Evolutionary conservation across 2,329 filamentous ascomycete genomes (phyloP).

Genomic region (Neocatenulostroma microsporum): DNA sequence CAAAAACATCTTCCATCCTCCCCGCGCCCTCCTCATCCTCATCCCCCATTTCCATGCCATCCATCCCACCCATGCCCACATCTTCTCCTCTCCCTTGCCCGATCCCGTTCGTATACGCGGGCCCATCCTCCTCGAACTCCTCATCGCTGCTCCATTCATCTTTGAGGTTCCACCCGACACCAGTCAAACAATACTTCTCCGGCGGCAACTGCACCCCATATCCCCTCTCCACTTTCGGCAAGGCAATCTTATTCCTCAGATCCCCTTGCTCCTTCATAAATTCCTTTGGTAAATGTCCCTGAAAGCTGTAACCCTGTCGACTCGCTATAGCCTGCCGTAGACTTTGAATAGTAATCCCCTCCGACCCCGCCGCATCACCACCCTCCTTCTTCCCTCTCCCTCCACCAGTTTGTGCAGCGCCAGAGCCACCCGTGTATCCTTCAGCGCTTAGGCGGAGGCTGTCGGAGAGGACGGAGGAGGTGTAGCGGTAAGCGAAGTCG

Average conservation of each 20-base stretch:
- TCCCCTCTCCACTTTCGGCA: slow-evolving; percentile 51
- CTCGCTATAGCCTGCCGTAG: slow-evolving; percentile 65
- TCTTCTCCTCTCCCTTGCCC: slow-evolving; percentile 25
- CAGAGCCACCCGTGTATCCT: slow-evolving; percentile 48
- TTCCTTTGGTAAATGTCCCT: slow-evolving; percentile 59
- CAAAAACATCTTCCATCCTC: slow-evolving; percentile 40
- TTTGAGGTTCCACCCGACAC: slow-evolving; percentile 49
- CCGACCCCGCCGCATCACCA: slow-evolving; percentile 37
- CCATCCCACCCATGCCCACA: slow-evolving; percentile 36
- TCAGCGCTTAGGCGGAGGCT: slow-evolving; percentile 61
- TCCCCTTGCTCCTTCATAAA: slow-evolving; percentile 68
- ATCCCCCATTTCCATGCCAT: slow-evolving; percentile 26
- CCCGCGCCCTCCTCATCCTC: slow-evolving; percentile 30
- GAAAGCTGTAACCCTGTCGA: slow-evolving; percentile 62
- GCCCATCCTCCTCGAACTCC: slow-evolving; percentile 35
- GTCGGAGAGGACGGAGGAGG: slow-evolving; percentile 62
- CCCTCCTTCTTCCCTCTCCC: slow-evolving; percentile 16
- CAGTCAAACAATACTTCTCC: slow-evolving; percentile 55
- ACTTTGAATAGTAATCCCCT: slow-evolving; percentile 55
- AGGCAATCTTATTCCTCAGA: slow-evolving; percentile 58
- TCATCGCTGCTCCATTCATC: slow-evolving; percentile 53
- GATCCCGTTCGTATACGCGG: too few relatives aligned
- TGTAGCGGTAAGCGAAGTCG: slow-evolving; percentile 81
- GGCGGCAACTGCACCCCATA: slow-evolving; percentile 54
- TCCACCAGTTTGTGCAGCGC: slow-evolving; percentile 13